These are phyloP conservation scores for Hamamelis virginiana DNA, from an alignment of 164 flowering plant species.

Conservation along the genomic window DNA sequence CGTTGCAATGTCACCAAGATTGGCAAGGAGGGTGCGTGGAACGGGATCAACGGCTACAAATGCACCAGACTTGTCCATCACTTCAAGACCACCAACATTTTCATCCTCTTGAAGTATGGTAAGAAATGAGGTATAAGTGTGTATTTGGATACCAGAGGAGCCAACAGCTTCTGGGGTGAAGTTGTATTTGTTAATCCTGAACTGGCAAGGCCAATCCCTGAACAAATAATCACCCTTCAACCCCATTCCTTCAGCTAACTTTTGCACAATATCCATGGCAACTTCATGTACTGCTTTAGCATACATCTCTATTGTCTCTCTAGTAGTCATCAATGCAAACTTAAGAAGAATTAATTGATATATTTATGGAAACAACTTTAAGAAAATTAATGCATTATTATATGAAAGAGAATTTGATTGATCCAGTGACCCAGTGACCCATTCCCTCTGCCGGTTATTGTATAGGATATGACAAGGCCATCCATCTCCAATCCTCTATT, in stretches of 20 bases:
- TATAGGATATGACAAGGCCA: too few relatives aligned
- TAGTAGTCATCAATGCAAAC: constrained; percentile 7
- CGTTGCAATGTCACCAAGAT: constrained; percentile 63
- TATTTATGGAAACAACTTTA: not conserved
- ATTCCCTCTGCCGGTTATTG: too few relatives aligned
- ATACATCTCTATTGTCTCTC: too few relatives aligned
- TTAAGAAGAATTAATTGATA: too few relatives aligned
- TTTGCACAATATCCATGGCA: constrained; percentile 34
- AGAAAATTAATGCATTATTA: too few relatives aligned
- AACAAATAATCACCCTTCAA: constrained; percentile 24
- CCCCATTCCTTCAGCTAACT: constrained; percentile 44
- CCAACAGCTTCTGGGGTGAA: constrained; percentile 53
- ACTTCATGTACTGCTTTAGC: constrained; percentile 39
- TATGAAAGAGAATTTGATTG: too few relatives aligned
- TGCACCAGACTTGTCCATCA: constrained; percentile 41
- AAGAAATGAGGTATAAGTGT: constrained; percentile 74
- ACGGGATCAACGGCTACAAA: constrained; percentile 54
- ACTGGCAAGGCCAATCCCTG: constrained; percentile 59
- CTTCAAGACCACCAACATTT: constrained; percentile 65
- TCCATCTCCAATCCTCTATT: too few relatives aligned
- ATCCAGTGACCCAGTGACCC: too few relatives aligned
- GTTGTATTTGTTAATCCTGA: too few relatives aligned
- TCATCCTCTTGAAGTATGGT: constrained; percentile 75
- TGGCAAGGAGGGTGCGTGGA: constrained; percentile 56
- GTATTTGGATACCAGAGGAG: constrained; percentile 44